These are phyloP conservation scores for Colletotrichum echinochloae DNA, from an alignment of 2,329 filamentous ascomycete species.

Conservation along the genomic window DNA sequence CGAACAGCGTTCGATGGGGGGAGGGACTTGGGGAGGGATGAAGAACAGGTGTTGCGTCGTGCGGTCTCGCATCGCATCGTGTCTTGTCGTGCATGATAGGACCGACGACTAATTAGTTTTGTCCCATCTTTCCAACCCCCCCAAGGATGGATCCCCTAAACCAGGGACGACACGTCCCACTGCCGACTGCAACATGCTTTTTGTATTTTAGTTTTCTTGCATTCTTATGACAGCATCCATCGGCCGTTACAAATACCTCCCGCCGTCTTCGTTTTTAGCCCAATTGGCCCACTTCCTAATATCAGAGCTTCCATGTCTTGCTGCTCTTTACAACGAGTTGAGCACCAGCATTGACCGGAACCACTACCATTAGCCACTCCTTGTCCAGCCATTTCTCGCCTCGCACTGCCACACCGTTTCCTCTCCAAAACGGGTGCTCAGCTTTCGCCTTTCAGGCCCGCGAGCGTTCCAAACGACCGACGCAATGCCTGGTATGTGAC, in stretches of 20 bases:
- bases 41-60: slow-evolving; percentile 4
- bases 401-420: slow-evolving; percentile 4
- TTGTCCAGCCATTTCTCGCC: too few species aligned
- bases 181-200: slow-evolving; percentile 32
- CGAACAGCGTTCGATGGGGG: background rate
- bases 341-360: background rate
- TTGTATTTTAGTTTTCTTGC: slow-evolving; percentile 9
- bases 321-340: background rate
- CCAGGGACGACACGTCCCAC: slow-evolving; percentile 35
- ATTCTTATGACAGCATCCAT: slow-evolving; percentile 37
- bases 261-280: background rate
- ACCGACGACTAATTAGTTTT: slow-evolving; percentile 27
- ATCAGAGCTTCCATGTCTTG: background rate
- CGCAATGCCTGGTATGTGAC: slow-evolving; percentile 36
- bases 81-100: slow-evolving; percentile 31
- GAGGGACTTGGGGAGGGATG: background rate
- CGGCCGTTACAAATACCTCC: slow-evolving; percentile 36
- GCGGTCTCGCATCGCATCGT: slow-evolving; percentile 17
- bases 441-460: background rate
- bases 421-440: background rate
- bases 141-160: slow-evolving; percentile 31
- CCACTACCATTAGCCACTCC: slow-evolving; percentile 2
- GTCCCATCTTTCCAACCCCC: slow-evolving; percentile 19
- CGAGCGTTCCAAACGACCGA: background rate
- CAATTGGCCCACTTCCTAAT: background rate